Conservation (phyloP, 345 rosid genomes). For the Eucalyptus paniculata region DNA sequence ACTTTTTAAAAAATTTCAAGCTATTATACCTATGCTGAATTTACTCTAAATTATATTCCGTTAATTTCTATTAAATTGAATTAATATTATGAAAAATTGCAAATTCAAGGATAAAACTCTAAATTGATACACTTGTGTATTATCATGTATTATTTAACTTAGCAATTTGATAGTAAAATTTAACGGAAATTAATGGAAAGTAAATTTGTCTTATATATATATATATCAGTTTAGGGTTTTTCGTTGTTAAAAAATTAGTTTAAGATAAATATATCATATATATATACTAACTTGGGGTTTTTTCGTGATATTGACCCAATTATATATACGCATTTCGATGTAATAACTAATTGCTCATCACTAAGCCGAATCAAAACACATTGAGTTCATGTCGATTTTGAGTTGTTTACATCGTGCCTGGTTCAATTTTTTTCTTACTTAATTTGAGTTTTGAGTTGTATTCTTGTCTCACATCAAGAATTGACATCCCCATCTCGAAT, state of each 20-base stretch:
- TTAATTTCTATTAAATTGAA: too few relatives aligned
- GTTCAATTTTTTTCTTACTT: background rate
- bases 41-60: fast-evolving
- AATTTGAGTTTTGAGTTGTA: background rate
- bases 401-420: background rate
- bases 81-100: too few relatives aligned
- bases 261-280: too few relatives aligned
- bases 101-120: too few relatives aligned
- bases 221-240: too few relatives aligned
- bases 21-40: fast-evolving
- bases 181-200: fast-evolving
- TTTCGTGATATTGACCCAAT: too few relatives aligned
- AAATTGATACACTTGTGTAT: too few relatives aligned
- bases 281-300: too few relatives aligned
- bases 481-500: background rate
- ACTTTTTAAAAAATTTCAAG: too few relatives aligned
- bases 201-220: too few relatives aligned
- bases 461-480: background rate
- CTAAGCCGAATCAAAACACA: background rate
- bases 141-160: fast-evolving
- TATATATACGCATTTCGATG: fast-evolving
- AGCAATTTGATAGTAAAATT: too few relatives aligned
- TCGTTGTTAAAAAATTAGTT: too few relatives aligned
- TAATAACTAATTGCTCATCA: background rate
- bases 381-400: background rate